phyloP scores from a whole-genome alignment of 768 basidiomycete species.

The Wakefieldia striispora region DNA sequence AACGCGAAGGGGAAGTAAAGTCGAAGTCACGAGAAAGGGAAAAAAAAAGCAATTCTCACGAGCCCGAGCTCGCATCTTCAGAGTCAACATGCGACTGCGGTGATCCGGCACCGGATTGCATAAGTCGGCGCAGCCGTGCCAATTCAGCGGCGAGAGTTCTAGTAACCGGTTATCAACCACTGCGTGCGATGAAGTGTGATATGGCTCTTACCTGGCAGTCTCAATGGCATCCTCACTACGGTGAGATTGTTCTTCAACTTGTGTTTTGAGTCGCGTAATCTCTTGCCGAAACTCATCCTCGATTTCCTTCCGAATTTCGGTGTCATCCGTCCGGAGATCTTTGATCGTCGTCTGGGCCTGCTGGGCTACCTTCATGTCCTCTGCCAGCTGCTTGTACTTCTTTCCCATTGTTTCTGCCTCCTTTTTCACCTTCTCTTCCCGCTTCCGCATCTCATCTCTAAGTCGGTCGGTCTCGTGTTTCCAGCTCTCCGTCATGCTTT shows the following conservation, averaged over 20 bases:
- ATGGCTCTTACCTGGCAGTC: constrained; percentile 55
- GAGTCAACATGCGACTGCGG: constrained; percentile 16
- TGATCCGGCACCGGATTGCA: constrained; percentile 52
- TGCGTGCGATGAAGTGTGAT: background rate
- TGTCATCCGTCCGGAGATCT: constrained; percentile 49
- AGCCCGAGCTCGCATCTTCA: constrained; percentile 10
- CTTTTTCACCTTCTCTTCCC: constrained; percentile 64
- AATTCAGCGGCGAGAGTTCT: constrained; percentile 65
- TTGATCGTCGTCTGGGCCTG: constrained; percentile 45
- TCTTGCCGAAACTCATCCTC: constrained; percentile 61
- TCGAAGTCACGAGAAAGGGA: background rate
- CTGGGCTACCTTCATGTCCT: constrained; percentile 59
- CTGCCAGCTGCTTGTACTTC: constrained; percentile 65
- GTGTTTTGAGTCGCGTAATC: constrained; percentile 49
- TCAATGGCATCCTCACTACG: constrained; percentile 57
- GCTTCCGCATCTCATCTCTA: constrained; percentile 68
- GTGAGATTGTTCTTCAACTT: constrained; percentile 51
- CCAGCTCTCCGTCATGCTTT: constrained; percentile 69
- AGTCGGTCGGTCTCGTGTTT: constrained; percentile 71
- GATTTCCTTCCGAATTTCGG: constrained; percentile 50
- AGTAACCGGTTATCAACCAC: background rate
- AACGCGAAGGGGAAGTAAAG: background rate
- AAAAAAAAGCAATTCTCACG: constrained; percentile 8
- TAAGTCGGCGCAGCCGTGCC: constrained; percentile 66
- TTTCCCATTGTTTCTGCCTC: constrained; percentile 69